Evolutionary conservation across 768 basidiomycete genomes (phyloP).

Genomic region (Chalciporus piperatus): DNA sequence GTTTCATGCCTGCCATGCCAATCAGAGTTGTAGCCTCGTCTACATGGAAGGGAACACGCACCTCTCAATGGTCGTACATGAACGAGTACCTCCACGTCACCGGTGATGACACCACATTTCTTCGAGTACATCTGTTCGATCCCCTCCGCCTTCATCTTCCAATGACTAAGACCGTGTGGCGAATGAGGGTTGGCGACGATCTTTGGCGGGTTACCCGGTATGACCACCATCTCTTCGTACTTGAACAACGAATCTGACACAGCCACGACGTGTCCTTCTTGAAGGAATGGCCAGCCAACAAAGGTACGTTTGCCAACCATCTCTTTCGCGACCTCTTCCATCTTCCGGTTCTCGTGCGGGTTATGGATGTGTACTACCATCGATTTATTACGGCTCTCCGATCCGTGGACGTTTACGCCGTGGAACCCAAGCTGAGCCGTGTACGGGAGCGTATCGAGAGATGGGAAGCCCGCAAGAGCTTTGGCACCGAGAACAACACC

Average conservation of each 20-base stretch:
- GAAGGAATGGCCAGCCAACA: conserved; percentile 91
- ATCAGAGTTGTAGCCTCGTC: neutral
- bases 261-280: conserved; percentile 84
- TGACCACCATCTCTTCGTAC: conserved; percentile 68
- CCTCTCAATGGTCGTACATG: conserved; percentile 94
- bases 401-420: conserved; percentile 89
- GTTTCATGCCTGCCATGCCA: conserved; percentile 67
- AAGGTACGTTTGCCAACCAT: conserved; percentile 79
- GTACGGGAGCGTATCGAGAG: conserved; percentile 84
- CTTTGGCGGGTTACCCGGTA: conserved; percentile 49
- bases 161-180: conserved; percentile 62
- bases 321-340: conserved; percentile 69
- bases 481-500: conserved; percentile 84
- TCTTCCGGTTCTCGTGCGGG: conserved; percentile 61
- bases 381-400: conserved; percentile 88
- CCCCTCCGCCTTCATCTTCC: conserved; percentile 78
- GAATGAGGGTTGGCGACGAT: conserved; percentile 74
- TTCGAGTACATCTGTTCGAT: conserved; percentile 89
- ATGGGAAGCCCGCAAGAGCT: conserved; percentile 95
- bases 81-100: conserved; percentile 73
- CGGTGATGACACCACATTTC: conserved; percentile 81
- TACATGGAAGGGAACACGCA: conserved; percentile 26
- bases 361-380: conserved; percentile 88
- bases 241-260: conserved; percentile 86
- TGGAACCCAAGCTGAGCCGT: conserved; percentile 76